phyloP scores from a whole-genome alignment of 148 eudicot genomes.

The Tetragonia tetragonoides region DNA sequence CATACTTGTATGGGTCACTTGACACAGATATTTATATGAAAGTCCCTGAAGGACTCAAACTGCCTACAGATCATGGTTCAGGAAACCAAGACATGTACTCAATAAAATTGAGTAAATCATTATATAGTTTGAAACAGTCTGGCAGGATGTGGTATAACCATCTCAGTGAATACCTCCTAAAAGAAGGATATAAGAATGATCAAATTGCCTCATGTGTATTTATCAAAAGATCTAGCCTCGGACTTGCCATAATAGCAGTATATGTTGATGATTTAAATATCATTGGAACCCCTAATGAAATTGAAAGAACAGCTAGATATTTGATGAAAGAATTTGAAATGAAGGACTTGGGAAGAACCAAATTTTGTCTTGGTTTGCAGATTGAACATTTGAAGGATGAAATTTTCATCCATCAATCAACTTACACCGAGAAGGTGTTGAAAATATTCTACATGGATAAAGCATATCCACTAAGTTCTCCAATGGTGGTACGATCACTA shows the following conservation, averaged over 20 bases:
- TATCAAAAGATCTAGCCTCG: neutral
- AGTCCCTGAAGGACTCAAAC: neutral
- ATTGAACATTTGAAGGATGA: neutral
- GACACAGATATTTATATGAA: neutral
- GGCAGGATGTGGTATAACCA: too few species aligned
- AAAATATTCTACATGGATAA: neutral
- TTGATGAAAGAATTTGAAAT: too few species aligned
- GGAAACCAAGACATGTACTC: neutral
- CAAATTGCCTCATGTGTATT: neutral
- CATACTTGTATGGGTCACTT: conserved; percentile 2
- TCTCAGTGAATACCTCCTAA: neutral
- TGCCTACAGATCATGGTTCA: too few species aligned
- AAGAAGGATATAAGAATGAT: neutral
- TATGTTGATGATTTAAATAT: neutral
- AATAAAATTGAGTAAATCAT: neutral
- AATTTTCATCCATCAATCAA: neutral
- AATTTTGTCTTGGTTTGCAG: neutral
- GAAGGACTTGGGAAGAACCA: neutral
- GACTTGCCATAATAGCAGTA: neutral
- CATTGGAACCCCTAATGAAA: neutral
- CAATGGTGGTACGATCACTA: neutral
- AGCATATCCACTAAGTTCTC: neutral
- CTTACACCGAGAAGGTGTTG: neutral
- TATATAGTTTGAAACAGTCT: neutral
- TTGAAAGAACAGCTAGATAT: too few species aligned